Conservation (phyloP, 306 rosid genomes). For the Dicorynia guianensis region DNA sequence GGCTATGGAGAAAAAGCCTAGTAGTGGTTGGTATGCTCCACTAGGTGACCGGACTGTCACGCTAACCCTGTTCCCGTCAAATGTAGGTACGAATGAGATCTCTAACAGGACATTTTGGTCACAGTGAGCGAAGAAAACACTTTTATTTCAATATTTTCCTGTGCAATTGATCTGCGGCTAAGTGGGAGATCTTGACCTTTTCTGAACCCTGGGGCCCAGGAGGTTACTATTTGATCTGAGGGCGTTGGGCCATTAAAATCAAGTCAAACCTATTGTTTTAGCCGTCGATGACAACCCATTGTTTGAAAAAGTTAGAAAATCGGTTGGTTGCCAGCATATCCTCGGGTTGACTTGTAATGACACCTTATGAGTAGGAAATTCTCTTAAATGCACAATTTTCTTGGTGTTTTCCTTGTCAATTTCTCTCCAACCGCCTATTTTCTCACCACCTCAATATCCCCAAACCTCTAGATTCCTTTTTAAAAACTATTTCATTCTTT, state of each 20-base stretch:
- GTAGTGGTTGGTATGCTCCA: constrained; percentile 46
- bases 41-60: constrained; percentile 65
- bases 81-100: constrained; percentile 50
- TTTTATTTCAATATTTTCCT: background rate
- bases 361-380: constrained; percentile 7
- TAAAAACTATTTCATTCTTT: background rate
- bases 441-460: constrained; percentile 16
- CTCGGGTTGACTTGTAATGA: constrained; percentile 48
- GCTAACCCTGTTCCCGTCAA: constrained; percentile 58
- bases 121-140: background rate
- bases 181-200: constrained; percentile 47
- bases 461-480: background rate
- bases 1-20: background rate
- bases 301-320: background rate
- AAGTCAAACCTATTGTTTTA: constrained; percentile 47
- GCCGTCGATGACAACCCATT: constrained; percentile 42
- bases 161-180: background rate
- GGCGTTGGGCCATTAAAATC: constrained; percentile 25
- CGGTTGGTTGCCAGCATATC: constrained; percentile 43
- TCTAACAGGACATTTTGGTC: constrained; percentile 36
- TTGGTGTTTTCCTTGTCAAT: background rate
- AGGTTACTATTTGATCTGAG: background rate
- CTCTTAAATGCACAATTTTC: background rate
- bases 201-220: constrained; percentile 28
- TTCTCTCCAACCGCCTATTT: background rate